Base-by-base conservation (phyloP, 148 eudicot species). In the Camellia granthamiana region DNA sequence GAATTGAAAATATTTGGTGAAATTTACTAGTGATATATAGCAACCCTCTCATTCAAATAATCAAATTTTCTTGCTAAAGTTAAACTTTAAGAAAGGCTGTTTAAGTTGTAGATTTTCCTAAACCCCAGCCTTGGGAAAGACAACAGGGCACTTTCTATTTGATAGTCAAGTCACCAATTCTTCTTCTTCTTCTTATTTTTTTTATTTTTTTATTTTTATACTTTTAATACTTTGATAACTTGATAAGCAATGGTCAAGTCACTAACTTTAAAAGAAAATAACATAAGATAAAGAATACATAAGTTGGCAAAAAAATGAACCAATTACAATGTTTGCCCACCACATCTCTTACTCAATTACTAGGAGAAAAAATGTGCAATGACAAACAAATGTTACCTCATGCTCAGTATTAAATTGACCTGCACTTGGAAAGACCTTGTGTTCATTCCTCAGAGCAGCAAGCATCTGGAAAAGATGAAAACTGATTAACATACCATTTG, bases 371-470 rank as follows among this genome's bases (percentile, higher is more conserved):
- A 52, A 42, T 12, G 46, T 67, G 16, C 7, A 9, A 2, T 2
- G 16, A 1, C 8, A 66, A 12, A n/a, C 9, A 54, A 67, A 54
- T 46, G 74, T 72, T 79, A 96, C 99, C 99, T 96, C 99, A 66
- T 91, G 89, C 80, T 96, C 99, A n/a, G 94, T 90, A 81, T 96
- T 96, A 84, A 93, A 96, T 79, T 94, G 98, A 56, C 95, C 92
- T 7, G 55, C 79, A 76, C 86, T 78, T 75, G 77, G 87, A 70
- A 90, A 87, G 85, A 90, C 78, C 75, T 91, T 88, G 56, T 84
- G 84, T 83, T 96, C 98, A 85, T 93, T 93, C 85, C 92, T 88
- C 78, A 96, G 81, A 61, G 95, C 93, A 76, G 98, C 98, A 85
- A 96, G 89, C 95, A 96, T 92, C 99, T 96, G 89, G 8, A 84